phyloP scores from a whole-genome alignment of 345 rosid genomes.

The Alliaria petiolata region DNA sequence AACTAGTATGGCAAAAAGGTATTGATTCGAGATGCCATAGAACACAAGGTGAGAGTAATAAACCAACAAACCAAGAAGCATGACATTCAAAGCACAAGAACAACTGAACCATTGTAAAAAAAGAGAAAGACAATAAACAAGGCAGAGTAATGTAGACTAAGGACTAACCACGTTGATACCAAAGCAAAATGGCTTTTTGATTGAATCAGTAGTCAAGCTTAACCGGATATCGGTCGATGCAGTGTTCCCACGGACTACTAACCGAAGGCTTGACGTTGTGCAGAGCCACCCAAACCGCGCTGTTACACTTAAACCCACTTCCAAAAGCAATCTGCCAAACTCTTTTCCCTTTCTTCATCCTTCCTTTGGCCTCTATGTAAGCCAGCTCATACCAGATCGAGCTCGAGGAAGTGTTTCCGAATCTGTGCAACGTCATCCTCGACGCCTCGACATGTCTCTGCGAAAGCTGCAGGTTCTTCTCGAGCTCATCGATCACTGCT shows the following conservation, averaged over 20 bases:
- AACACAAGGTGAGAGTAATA: background rate
- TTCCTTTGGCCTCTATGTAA: constrained; percentile 73
- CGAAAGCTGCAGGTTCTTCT: constrained; percentile 86
- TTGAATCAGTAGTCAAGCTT: constrained; percentile 38
- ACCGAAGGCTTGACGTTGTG: constrained; percentile 49
- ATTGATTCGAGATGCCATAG: background rate
- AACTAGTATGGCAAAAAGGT: background rate
- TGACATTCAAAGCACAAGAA: constrained; percentile 8
- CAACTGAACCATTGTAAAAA: background rate
- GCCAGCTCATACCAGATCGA: constrained; percentile 93
- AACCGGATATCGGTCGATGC: constrained; percentile 73
- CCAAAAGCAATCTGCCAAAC: constrained; percentile 68
- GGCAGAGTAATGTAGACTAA: constrained; percentile 14
- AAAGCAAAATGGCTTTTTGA: background rate
- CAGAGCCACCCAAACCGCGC: constrained; percentile 78
- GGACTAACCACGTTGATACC: constrained; percentile 11
- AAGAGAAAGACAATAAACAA: background rate
- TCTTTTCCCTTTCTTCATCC: constrained; percentile 74
- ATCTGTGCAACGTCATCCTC: constrained; percentile 66
- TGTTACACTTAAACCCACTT: constrained; percentile 67
- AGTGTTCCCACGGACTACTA: constrained; percentile 69
- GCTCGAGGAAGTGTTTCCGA: constrained; percentile 51
- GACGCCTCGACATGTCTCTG: constrained; percentile 72
- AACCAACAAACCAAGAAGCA: too few relatives aligned
- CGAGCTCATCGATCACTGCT: constrained; percentile 92